phyloP scores from a whole-genome alignment of 1,284 basidiomycete species.

The Marasmius oreades region DNA sequence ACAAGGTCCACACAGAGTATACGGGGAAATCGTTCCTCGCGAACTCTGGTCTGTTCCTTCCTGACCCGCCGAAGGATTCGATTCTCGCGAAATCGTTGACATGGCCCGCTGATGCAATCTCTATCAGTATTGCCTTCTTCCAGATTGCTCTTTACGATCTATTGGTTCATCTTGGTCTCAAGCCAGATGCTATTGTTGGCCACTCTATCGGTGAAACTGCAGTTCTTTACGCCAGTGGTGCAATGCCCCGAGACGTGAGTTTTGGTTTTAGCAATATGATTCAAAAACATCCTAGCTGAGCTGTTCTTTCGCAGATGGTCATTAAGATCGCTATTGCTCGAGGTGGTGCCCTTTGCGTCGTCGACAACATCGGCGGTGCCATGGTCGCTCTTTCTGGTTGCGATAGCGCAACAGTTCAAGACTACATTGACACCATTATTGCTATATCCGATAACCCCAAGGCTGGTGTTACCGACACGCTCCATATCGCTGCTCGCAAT shows the following conservation, averaged over 20 bases:
- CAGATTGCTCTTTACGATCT: conserved; percentile 3
- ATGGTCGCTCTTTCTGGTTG: conserved; percentile 3
- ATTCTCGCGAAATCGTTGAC: neutral
- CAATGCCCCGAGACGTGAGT: neutral
- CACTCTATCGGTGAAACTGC: conserved; percentile 1
- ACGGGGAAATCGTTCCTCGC: neutral
- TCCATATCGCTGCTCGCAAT: conserved; percentile 1
- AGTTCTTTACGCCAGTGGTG: conserved; percentile 3
- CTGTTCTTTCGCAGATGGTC: neutral
- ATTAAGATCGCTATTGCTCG: conserved; percentile 4
- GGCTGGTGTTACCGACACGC: neutral
- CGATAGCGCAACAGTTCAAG: neutral
- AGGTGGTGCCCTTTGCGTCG: neutral
- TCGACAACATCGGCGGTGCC: neutral
- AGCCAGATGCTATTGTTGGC: conserved; percentile 1
- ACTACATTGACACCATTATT: neutral
- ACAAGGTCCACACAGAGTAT: neutral
- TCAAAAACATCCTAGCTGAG: too few relatives aligned
- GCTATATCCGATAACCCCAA: neutral
- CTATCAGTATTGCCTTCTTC: neutral
- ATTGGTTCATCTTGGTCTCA: neutral
- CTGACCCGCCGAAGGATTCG: neutral
- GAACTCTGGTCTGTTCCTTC: neutral
- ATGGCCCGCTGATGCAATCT: neutral
- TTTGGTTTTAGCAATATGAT: neutral